Evolutionary conservation across 2,329 filamentous ascomycete species (phyloP), one percentile per base, ranked within the genome.

Genomic region (Penicillium sp.): DNA sequence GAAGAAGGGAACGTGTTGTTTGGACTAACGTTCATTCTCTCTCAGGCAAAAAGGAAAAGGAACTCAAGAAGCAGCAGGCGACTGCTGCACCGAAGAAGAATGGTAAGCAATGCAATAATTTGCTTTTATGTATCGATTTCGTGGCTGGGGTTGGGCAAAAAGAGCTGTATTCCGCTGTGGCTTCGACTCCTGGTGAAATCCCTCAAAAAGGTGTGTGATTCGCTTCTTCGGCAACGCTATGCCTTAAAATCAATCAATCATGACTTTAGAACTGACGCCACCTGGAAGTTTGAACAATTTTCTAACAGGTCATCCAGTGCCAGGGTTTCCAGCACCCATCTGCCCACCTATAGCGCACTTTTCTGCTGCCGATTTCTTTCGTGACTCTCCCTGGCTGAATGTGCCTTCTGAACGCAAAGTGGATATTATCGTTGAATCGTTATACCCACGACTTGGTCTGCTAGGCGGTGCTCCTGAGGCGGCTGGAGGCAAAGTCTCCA

Each of bases 331-430:
- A 46, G 47, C 56, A 35, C 52, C 55, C 26, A 45, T 47, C 40
- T 38, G 49, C 20, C 50, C 50, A 35, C 35, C 68, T 57, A 54
- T 60, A 46, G 56, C 52, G 9, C 65, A 65, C 18, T 71, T 75
- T 50, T 75, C 71, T 31, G 71, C 76, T 44, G 67, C 74, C 48
- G 74, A 79, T 29, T 87, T 90, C 68, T 98, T 96, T 66, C 72
- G 75, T 60, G 90, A 95, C 62, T 86, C 86, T 63, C 87, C 90
- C 1, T 98, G 93, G 91, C 76, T 89, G 44, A 78, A 84, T 42
- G 74, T 91, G 9, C 87, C 89, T 18, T 58, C 69, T 31, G 69
- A 85, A 38, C 81, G 87, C 24, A 77, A 79, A 55, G 79, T 85
- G 29, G 65, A 75, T 13, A 76, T 85, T 13, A 78, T 90, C 29